Base-by-base conservation (phyloP, 2,329 filamentous ascomycete species). In the Fusarium camptoceras region DNA sequence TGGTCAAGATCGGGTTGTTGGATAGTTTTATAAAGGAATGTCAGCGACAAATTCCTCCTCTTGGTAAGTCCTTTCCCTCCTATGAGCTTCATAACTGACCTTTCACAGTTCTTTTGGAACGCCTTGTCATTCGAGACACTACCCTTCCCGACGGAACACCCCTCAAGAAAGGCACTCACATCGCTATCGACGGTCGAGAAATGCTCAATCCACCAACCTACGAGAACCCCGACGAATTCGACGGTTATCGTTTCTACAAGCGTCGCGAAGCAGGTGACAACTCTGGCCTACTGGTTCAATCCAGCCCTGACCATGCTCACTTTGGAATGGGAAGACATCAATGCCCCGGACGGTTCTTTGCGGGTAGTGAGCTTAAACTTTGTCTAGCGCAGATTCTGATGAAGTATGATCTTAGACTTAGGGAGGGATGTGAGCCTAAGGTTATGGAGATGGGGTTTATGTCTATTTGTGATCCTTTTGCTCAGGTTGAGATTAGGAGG, bases 11-110 rank as follows among this genome's bases (percentile, higher is more conserved):
- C 49, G 18, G 55, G 6, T 24, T 59, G 11, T 28, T 59, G 9
- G 55, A 55, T 28, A 59, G 55, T 1, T 27, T 55, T 3, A 59
- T 59, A 28, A 59, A 59, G 9, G 55, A 59, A 12, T 43, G 20
- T 4, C 37, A 55, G 14, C 30, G 55, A n/a, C 49, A 37, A 3
- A 24, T 55, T 2, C 37, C 49, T 4, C 25, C 44, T 9, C 25
- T 47, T 6, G 25, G 44, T n/a, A 37, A 12, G 34, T 37, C 14
- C 10, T 12, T 42, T 10, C 20, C 9, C 8, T 0, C 18, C 8
- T 10, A 5, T 11, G 3, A 9, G 20, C 12, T 4, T 5, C 4
- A 12, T 2, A n/a, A 2, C n/a, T 55, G 8, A 34, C 3, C 10
- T 11, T 0, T 37, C 12, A 1, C 1, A 55, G 37, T 59, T 1